phyloP scores from a whole-genome alignment of 2,329 filamentous ascomycete species.

The Botrytis hyacinthi region DNA sequence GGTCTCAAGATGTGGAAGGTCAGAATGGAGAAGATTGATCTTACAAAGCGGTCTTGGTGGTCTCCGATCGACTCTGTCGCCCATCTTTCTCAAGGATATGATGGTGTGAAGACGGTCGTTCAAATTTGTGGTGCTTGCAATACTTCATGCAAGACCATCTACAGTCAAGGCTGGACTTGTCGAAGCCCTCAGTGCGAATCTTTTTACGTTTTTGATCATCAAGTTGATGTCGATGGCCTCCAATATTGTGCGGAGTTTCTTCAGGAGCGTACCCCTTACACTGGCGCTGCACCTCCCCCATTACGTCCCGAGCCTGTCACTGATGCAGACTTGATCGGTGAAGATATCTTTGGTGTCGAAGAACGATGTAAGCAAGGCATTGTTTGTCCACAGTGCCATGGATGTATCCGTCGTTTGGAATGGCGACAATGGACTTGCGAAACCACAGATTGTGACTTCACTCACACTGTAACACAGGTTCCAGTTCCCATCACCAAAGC shows the following conservation, averaged over 20 bases:
- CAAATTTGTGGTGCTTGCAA: conserved; percentile 45
- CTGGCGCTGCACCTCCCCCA: conserved; percentile 38
- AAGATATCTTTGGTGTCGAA: conserved; percentile 46
- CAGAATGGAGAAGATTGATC: conserved; percentile 63
- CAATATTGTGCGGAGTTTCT: conserved; percentile 59
- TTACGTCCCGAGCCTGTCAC: conserved; percentile 43
- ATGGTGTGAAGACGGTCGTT: conserved; percentile 28
- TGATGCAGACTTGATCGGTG: conserved; percentile 36
- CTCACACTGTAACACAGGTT: conserved; percentile 31
- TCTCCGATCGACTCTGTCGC: conserved; percentile 33
- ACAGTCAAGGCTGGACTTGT: conserved; percentile 57
- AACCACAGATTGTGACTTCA: conserved; percentile 50
- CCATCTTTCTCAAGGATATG: conserved; percentile 7
- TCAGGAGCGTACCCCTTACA: conserved; percentile 48
- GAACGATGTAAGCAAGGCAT: conserved; percentile 59
- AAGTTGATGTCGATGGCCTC: conserved; percentile 38
- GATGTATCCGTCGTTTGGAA: conserved; percentile 55
- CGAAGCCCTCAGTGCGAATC: conserved; percentile 49
- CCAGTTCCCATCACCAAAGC: conserved; percentile 23
- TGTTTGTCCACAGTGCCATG: conserved; percentile 61
- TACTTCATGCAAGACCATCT: conserved; percentile 42
- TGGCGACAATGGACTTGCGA: conserved; percentile 65
- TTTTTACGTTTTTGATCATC: conserved; percentile 48
- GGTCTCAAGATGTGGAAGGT: conserved; percentile 48
- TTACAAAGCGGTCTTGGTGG: conserved; percentile 58